phyloP scores from a whole-genome alignment of 1,284 basidiomycete species.

The Malassezia yamatoensis region DNA sequence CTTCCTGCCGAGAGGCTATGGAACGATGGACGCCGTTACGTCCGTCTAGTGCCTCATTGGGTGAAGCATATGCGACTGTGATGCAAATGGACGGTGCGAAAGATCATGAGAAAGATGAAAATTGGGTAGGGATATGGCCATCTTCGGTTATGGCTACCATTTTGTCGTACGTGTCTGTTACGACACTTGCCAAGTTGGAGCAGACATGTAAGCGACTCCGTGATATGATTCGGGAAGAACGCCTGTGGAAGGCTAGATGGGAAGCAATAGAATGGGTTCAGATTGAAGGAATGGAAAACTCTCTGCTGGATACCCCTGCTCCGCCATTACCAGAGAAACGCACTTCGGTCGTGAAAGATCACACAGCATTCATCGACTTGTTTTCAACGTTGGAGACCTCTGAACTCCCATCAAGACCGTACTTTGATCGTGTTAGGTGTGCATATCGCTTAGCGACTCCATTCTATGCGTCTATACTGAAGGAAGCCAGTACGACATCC shows the following conservation, averaged over 20 bases:
- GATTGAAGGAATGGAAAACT: background rate
- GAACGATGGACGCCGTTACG: slow-evolving; percentile 12
- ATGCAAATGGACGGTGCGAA: too few species aligned
- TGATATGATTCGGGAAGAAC: slow-evolving; percentile 2
- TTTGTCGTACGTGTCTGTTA: slow-evolving; percentile 6
- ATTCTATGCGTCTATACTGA: background rate
- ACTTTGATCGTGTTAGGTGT: slow-evolving; percentile 1
- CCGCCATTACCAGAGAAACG: background rate
- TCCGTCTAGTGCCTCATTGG: slow-evolving; percentile 1
- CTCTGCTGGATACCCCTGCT: slow-evolving; percentile 6
- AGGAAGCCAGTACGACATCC: slow-evolving; percentile 5
- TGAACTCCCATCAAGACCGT: background rate
- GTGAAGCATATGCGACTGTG: too few species aligned
- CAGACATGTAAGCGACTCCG: background rate
- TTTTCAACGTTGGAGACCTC: slow-evolving; percentile 3
- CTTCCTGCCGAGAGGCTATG: background rate
- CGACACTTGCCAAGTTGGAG: slow-evolving; percentile 3
- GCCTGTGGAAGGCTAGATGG: slow-evolving; percentile 11
- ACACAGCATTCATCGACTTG: slow-evolving; percentile 1
- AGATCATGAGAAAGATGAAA: background rate
- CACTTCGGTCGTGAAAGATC: background rate
- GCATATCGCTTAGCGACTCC: slow-evolving; percentile 5
- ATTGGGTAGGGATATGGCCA: background rate
- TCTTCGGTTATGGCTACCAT: background rate
- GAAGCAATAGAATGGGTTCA: slow-evolving; percentile 2